phyloP scores from a whole-genome alignment of 2,329 filamentous ascomycete genomes.

The Aureobasidium melanogenum region DNA sequence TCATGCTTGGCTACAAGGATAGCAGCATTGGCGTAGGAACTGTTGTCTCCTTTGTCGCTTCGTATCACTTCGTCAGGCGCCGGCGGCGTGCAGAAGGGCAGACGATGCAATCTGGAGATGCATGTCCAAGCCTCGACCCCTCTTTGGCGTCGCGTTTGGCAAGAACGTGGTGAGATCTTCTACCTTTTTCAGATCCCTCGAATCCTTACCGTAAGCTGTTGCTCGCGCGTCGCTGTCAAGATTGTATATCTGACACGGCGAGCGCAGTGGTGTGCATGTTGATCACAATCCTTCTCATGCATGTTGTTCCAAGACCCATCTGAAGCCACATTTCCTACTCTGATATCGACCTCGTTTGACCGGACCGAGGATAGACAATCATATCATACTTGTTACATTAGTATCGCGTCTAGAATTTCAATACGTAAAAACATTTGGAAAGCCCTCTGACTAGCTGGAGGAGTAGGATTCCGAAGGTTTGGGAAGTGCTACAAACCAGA shows the following conservation, averaged over 20 bases:
- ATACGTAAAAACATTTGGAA: not conserved
- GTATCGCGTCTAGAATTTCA: not conserved
- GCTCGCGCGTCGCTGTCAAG: not conserved
- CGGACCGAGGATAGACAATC: rapidly evolving
- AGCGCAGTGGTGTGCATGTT: not conserved
- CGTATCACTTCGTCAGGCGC: not conserved
- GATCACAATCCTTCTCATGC: not conserved
- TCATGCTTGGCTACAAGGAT: not conserved
- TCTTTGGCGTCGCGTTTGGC: not conserved
- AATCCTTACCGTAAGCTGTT: not conserved
- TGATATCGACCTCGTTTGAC: not conserved
- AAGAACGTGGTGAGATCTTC: not conserved
- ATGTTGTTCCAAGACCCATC: not conserved
- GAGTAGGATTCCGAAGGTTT: no score
- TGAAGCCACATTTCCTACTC: not conserved
- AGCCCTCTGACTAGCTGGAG: no score
- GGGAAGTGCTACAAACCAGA: no score
- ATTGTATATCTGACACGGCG: not conserved
- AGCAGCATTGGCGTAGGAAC: not conserved
- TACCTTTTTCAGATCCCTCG: not conserved
- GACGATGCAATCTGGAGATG: not conserved
- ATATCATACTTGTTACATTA: not conserved
- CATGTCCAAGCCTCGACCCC: not conserved
- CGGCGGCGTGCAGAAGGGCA: not conserved
- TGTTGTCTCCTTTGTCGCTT: not conserved